Conservation (phyloP, 2,329 filamentous ascomycete genomes). For the Xylaria sp. region DNA sequence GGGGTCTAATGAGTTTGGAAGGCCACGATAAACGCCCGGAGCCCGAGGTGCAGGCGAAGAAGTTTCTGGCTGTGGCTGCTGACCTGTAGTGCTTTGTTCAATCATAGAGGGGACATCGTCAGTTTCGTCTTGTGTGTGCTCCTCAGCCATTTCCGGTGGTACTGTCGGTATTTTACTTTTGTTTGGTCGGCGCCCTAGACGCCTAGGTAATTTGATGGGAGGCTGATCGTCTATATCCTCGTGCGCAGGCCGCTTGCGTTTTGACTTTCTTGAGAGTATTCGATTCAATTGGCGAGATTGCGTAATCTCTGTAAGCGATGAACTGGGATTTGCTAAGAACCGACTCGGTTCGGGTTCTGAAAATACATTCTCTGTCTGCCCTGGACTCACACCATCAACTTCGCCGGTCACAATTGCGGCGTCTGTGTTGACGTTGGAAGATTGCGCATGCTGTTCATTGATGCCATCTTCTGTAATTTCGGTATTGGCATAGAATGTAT, state of each 20-base stretch:
- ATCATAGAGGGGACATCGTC: neutral
- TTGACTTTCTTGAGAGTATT: constrained; percentile 28
- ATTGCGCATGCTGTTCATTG: constrained; percentile 23
- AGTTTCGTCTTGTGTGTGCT: neutral
- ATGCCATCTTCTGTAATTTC: constrained; percentile 25
- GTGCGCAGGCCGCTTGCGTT: constrained; percentile 24
- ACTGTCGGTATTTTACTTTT: neutral
- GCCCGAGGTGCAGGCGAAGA: constrained; percentile 23
- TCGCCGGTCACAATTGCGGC: neutral
- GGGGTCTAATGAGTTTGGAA: constrained; percentile 46
- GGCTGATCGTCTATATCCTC: constrained; percentile 30
- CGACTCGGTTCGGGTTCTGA: constrained; percentile 38
- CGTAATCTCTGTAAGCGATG: constrained; percentile 39
- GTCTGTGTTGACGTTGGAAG: neutral
- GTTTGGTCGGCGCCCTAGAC: constrained; percentile 20
- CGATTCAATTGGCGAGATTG: constrained; percentile 4
- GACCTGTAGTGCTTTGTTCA: neutral
- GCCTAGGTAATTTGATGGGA: constrained; percentile 13
- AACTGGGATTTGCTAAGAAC: constrained; percentile 30
- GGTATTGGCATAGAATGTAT: constrained; percentile 52
- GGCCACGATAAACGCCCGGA: constrained; percentile 46
- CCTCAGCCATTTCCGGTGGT: neutral
- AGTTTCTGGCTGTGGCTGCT: constrained; percentile 8
- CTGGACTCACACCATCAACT: neutral
- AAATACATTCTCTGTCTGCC: constrained; percentile 30